These are phyloP conservation scores for Lentinula sp. DNA, from an alignment of 768 basidiomycete species.

Conservation along the genomic window DNA sequence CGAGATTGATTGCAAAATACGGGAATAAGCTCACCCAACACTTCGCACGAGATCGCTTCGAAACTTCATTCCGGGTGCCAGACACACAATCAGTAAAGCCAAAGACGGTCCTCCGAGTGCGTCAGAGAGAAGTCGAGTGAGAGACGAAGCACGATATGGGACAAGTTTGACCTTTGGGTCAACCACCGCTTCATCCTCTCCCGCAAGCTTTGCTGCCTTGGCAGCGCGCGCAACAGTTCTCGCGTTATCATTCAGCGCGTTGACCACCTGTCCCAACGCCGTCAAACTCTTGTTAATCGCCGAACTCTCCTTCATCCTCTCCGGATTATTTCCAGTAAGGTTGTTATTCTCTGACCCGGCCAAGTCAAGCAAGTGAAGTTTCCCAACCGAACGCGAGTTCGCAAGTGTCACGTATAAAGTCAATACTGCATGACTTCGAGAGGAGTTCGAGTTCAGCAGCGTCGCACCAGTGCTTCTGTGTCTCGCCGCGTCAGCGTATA, in stretches of 20 bases:
- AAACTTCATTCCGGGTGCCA: slow-evolving; percentile 79
- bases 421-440: slow-evolving; percentile 84
- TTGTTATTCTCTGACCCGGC: slow-evolving; percentile 92
- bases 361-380: slow-evolving; percentile 83
- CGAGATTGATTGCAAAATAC: slow-evolving; percentile 61
- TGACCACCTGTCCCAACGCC: slow-evolving; percentile 82
- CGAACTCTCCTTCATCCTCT: slow-evolving; percentile 82
- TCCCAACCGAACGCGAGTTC: slow-evolving; percentile 54
- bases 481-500: slow-evolving; percentile 57
- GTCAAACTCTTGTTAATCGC: slow-evolving; percentile 90
- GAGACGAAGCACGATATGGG: slow-evolving; percentile 86
- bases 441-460: slow-evolving; percentile 76
- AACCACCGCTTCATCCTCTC: slow-evolving; percentile 16
- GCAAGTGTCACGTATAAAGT: slow-evolving; percentile 53
- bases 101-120: slow-evolving; percentile 79
- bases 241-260: slow-evolving; percentile 73
- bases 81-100: slow-evolving; percentile 79
- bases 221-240: slow-evolving; percentile 15
- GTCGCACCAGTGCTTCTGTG: slow-evolving; percentile 81
- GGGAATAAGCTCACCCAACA: background rate
- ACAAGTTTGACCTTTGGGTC: slow-evolving; percentile 25
- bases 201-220: slow-evolving; percentile 34
- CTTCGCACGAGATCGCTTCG: slow-evolving; percentile 72
- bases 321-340: slow-evolving; percentile 80
- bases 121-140: slow-evolving; percentile 86